Evolutionary conservation across 169 alveolate species (phyloP).

Genomic region (Cryptosporidium ryanae): DNA sequence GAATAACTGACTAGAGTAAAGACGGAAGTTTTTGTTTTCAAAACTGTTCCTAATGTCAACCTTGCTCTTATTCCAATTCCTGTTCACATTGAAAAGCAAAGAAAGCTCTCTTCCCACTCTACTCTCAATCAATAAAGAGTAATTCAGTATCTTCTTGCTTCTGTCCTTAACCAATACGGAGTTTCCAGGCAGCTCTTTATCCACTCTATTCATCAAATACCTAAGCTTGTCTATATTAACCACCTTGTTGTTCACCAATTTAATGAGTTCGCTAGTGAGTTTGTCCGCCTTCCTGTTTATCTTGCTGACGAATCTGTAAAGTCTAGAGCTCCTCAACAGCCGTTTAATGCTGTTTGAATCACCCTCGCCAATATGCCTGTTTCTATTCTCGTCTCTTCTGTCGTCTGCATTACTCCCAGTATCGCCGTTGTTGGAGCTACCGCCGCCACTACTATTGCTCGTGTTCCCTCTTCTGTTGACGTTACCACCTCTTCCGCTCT

Average conservation of each 20-base stretch:
- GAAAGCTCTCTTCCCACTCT: not conserved
- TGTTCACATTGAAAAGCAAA: not conserved
- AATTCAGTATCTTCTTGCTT: not conserved
- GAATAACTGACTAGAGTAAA: no score
- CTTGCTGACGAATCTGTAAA: no score
- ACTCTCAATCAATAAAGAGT: not conserved
- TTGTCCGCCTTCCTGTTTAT: not conserved
- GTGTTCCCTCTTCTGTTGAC: no score
- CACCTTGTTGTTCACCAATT: not conserved
- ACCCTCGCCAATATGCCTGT: no score
- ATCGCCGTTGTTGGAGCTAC: no score
- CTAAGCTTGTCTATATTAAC: conserved; percentile 22
- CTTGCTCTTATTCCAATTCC: not conserved
- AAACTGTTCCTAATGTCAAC: not conserved
- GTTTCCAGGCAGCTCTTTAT: conserved; percentile 14
- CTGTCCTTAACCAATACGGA: not conserved
- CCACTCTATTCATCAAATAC: conserved; percentile 4
- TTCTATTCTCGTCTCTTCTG: no score
- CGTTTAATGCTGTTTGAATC: no score
- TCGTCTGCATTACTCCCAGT: no score
- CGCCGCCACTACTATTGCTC: no score
- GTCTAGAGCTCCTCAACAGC: no score
- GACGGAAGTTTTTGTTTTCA: no score
- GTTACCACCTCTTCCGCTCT: no score
- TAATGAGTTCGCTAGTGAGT: conserved; percentile 4